Evolutionary conservation across 164 flowering plant species (phyloP).

Genomic region (Cinnamomum micranthum): DNA sequence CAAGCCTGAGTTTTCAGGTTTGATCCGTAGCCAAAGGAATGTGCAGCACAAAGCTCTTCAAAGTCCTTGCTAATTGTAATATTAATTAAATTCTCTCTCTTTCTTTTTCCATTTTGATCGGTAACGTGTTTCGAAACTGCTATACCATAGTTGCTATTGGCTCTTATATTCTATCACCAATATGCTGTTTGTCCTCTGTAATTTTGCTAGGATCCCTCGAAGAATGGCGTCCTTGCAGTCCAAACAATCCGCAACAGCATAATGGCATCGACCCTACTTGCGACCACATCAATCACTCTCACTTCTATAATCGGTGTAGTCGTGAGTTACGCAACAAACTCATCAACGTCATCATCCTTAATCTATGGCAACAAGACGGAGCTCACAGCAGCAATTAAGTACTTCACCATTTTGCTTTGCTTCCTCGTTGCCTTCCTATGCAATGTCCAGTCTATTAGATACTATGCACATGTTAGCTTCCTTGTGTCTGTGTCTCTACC

Average conservation of each 20-base stretch:
- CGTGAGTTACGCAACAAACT: slow-evolving; percentile 43
- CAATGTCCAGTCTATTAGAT: slow-evolving; percentile 77
- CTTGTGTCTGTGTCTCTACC: slow-evolving; percentile 47
- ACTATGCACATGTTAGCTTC: slow-evolving; percentile 80
- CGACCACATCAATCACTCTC: slow-evolving; percentile 76
- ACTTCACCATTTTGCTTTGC: slow-evolving; percentile 60
- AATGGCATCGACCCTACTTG: slow-evolving; percentile 82
- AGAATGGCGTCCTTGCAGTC: slow-evolving; percentile 73
- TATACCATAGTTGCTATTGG: too few relatives aligned
- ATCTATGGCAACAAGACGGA: slow-evolving; percentile 48
- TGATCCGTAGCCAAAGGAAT: too few relatives aligned
- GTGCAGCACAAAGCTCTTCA: too few relatives aligned
- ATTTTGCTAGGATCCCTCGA: slow-evolving; percentile 59
- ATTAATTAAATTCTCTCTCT: too few relatives aligned
- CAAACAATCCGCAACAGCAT: slow-evolving; percentile 87
- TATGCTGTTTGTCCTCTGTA: not conserved
- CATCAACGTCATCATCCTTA: slow-evolving; percentile 24
- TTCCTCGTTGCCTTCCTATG: slow-evolving; percentile 74
- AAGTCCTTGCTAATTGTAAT: too few relatives aligned
- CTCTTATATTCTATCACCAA: too few relatives aligned
- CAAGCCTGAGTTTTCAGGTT: too few relatives aligned
- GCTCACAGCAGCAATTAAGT: slow-evolving; percentile 45
- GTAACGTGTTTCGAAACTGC: too few relatives aligned
- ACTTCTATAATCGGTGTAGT: slow-evolving; percentile 69
- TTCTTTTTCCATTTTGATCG: too few relatives aligned